phyloP scores from a whole-genome alignment of 2,329 filamentous ascomycete species.

The Coniochaeta prunicola region DNA sequence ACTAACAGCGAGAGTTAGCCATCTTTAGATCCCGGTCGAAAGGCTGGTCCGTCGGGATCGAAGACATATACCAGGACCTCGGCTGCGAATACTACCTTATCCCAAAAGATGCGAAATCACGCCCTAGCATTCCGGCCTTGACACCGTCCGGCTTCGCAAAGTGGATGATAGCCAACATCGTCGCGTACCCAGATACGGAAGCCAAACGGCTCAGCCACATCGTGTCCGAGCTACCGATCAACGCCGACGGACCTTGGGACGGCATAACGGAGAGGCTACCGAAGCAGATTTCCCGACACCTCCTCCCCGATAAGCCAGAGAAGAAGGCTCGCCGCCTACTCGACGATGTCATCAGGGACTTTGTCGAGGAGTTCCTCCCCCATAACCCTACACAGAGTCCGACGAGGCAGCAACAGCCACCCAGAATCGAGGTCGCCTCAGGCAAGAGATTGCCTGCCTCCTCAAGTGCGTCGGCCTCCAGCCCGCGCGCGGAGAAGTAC shows the following conservation, averaged over 20 bases:
- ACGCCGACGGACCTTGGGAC: constrained; percentile 41
- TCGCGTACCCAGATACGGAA: constrained; percentile 70
- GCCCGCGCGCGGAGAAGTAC: background rate
- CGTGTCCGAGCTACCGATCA: constrained; percentile 63
- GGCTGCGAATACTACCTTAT: constrained; percentile 59
- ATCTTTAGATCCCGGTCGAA: constrained; percentile 39
- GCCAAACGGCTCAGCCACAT: constrained; percentile 62
- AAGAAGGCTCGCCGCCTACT: constrained; percentile 51
- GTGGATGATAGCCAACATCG: constrained; percentile 68
- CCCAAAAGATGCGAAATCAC: constrained; percentile 41
- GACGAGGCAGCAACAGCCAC: background rate
- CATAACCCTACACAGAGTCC: background rate
- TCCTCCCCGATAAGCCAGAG: constrained; percentile 59
- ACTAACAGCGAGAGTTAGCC: constrained; percentile 25
- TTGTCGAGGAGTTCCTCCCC: constrained; percentile 14
- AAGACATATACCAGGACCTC: constrained; percentile 47
- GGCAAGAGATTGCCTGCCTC: background rate
- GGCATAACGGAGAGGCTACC: constrained; percentile 67
- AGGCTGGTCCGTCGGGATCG: constrained; percentile 28
- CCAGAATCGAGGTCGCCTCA: background rate
- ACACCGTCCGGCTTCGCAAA: constrained; percentile 61
- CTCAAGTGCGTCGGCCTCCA: background rate
- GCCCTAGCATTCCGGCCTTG: constrained; percentile 55
- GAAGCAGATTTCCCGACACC: constrained; percentile 65
- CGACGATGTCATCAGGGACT: constrained; percentile 49